Base-by-base conservation (phyloP, 768 basidiomycete genomes). In the Rhizopogon vesiculosus region DNA sequence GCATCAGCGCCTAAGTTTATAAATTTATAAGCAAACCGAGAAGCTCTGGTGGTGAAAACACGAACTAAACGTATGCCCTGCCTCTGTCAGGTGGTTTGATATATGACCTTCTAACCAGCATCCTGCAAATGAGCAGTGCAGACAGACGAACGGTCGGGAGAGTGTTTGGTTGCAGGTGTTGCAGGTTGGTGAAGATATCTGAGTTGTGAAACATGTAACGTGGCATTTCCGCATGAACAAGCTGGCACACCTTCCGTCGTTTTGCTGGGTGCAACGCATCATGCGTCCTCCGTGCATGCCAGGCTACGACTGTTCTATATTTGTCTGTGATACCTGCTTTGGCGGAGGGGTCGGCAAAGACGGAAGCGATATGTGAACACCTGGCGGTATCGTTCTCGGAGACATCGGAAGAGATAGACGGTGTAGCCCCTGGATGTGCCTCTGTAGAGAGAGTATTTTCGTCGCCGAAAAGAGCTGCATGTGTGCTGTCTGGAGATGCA, bases 31-130 rank as follows among this genome's bases (percentile, higher is more conserved):
- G 22, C 19, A 55, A 13, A 42, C 19, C 15, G 12, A 8, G 40
- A 16, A 19, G n/a, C 6, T 42, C 48, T 10, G 39, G 39, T 15
- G 18, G 28, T 16, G 45, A 18, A 51, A 49, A 33, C 15, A 80
- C 87, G 59, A 51, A 89, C 91, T 85, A 63, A 91, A 87, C 8
- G 64, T 62, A 70, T 93, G 91, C 1, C 76, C 76, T 1, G 74
- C 65, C 18, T 80, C 76, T 57, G 71, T 74, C 31, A 91, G 72
- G 67, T 93, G 91, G 4, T 64, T 68, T 1, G 73, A 62, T 28
- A 82, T 72, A 64, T 93, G 91, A 3, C 74, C 75, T 42, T 73
- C 74, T 12, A 67, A 58, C 89, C 89, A 92, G 59, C 91, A 91
- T 7, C 85, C 89, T 9, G 78, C 74, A 64, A 76, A 87, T 3